A percentile compares a stretch with the other conserved stretches of the same genome.
phyloP scores from a whole-genome alignment of 2,329 filamentous ascomycete genomes.

The Pezicula neosporulosa region DNA sequence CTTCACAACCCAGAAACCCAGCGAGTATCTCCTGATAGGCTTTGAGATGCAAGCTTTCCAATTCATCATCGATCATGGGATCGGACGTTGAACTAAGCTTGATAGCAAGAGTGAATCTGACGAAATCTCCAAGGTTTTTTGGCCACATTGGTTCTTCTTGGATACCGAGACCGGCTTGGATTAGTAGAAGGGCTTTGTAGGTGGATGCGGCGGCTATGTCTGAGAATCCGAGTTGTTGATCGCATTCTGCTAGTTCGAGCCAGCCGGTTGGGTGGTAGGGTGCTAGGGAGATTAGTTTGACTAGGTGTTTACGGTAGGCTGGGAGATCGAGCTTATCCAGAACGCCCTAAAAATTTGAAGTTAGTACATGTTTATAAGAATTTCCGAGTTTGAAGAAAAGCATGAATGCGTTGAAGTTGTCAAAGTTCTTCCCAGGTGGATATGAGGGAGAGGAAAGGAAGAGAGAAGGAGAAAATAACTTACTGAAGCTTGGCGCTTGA shows the following conservation, averaged over 20 bases:
- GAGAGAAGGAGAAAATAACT: too few species aligned
- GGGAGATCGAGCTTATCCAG: too few species aligned
- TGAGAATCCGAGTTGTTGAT: constrained; percentile 18
- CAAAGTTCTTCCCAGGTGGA: too few species aligned
- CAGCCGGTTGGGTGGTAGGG: constrained; percentile 17
- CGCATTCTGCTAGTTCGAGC: constrained; percentile 9
- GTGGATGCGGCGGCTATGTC: constrained; percentile 16
- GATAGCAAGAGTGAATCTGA: not conserved
- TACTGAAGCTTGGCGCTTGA: too few species aligned
- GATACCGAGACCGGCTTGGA: constrained; percentile 12
- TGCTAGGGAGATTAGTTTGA: constrained; percentile 1
- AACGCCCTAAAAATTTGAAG: too few species aligned
- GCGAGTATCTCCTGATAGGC: constrained; percentile 14
- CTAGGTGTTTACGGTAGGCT: constrained; percentile 6
- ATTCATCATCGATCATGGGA: constrained; percentile 11
- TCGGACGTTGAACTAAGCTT: not conserved
- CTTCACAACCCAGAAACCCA: constrained; percentile 11
- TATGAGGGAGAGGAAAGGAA: too few species aligned
- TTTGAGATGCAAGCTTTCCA: constrained; percentile 5
- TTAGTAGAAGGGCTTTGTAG: constrained; percentile 16
- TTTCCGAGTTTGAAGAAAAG: too few species aligned
- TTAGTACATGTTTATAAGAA: too few species aligned
- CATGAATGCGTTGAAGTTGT: too few species aligned
- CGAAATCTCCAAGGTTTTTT: constrained; percentile 2
- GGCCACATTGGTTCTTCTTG: not conserved